Conservation (phyloP, 305 asterid genomes). For the Fraxinus baroniana region DNA sequence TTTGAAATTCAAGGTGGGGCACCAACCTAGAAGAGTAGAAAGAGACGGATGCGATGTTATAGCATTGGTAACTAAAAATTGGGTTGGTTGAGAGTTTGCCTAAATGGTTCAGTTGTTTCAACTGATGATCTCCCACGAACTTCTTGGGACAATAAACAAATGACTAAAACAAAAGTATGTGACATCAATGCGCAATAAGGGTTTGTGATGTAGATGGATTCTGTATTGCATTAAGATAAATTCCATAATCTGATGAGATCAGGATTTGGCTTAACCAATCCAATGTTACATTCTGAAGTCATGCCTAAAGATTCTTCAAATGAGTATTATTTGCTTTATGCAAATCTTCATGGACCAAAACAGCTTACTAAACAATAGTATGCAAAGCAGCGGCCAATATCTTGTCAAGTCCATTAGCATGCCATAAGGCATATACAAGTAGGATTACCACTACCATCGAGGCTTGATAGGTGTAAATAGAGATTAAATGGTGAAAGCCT, state of each 20-base stretch:
- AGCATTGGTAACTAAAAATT: constrained; percentile 1
- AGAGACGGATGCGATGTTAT: constrained; percentile 24
- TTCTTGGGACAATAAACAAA: constrained; percentile 16
- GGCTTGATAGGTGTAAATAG: not conserved
- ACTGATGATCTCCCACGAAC: constrained; percentile 36
- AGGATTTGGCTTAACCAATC: constrained; percentile 28
- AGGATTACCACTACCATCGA: not conserved
- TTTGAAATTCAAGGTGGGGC: constrained; percentile 56
- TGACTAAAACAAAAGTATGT: not conserved
- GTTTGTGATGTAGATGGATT: not conserved
- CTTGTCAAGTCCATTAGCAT: not conserved
- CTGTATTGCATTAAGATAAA: not conserved
- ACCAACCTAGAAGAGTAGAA: constrained; percentile 44
- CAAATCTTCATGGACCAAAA: not conserved
- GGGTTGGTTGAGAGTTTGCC: constrained; percentile 41
- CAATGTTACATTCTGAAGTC: constrained; percentile 2
- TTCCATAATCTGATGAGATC: not conserved
- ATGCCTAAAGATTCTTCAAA: not conserved
- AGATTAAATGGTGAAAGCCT: not conserved
- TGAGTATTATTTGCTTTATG: not conserved
- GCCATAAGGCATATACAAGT: not conserved
- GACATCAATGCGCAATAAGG: constrained; percentile 8
- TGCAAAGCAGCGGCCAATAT: not conserved
- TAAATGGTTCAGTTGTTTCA: constrained; percentile 35
- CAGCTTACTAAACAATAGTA: not conserved